These are phyloP conservation scores for Penicillium steckii DNA, from an alignment of 495 filamentous ascomycete genomes.

Conservation along the genomic window DNA sequence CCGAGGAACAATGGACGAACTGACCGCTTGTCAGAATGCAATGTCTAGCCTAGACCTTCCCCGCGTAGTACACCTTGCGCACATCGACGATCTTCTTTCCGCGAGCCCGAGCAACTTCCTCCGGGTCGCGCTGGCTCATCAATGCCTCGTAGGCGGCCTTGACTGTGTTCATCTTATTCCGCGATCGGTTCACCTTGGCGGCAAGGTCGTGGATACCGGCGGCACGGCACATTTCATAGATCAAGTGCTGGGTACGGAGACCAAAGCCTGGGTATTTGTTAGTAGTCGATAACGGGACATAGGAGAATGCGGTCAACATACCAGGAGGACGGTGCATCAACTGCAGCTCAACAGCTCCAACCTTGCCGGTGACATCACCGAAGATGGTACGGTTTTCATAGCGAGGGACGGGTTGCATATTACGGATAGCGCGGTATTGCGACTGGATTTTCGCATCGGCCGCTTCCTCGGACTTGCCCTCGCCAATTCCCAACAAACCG, in stretches of 20 bases:
- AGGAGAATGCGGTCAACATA: slow-evolving; percentile 42
- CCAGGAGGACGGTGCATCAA: slow-evolving; percentile 83
- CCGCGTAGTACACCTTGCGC: slow-evolving; percentile 95
- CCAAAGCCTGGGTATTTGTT: slow-evolving; percentile 68
- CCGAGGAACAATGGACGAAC: slow-evolving; percentile 20
- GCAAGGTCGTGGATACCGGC: slow-evolving; percentile 84
- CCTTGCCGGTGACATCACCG: slow-evolving; percentile 80
- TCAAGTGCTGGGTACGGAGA: slow-evolving; percentile 81
- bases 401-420: slow-evolving; percentile 80
- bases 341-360: slow-evolving; percentile 77
- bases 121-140: slow-evolving; percentile 76
- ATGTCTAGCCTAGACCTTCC: slow-evolving; percentile 54
- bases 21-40: slow-evolving; percentile 22
- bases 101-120: slow-evolving; percentile 79
- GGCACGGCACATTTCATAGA: slow-evolving; percentile 86
- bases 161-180: slow-evolving; percentile 95
- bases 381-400: slow-evolving; percentile 92
- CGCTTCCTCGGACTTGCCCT: slow-evolving; percentile 78
- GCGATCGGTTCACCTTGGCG: slow-evolving; percentile 70
- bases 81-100: slow-evolving; percentile 96
- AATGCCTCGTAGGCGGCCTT: slow-evolving; percentile 87
- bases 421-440: slow-evolving; percentile 71
- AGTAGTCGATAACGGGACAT: slow-evolving; percentile 6
- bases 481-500: slow-evolving; percentile 83
- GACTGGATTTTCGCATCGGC: slow-evolving; percentile 64